Evolutionary conservation across 2,329 filamentous ascomycete genomes (phyloP), one percentile per base, ranked within the genome.

Genomic region (Fusarium nelsonii): DNA sequence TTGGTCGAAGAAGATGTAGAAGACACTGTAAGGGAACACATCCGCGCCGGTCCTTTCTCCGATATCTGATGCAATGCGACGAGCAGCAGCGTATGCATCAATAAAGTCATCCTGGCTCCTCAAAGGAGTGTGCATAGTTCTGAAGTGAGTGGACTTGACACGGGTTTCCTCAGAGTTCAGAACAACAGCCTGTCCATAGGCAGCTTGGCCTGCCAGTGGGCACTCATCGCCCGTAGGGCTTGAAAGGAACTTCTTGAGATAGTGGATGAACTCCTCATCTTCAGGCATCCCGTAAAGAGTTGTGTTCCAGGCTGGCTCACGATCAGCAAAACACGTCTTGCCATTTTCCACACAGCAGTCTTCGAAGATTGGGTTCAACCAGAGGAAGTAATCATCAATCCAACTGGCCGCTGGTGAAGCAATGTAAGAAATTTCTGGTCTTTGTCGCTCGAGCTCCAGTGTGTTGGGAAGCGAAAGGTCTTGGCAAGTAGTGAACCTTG

Each of bases 1-100:
- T 78, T 98, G 96, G 77, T 99, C 96, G 78, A 99, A 99, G 87
- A 98, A 99, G 78, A 99, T 94, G 83, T 99, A 99, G 79, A 97
- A 97, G 64, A 97, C 91, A 72, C 93, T 97, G 82, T 99, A 99
- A 0, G 96, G 93, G 85, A 99, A 99, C 4, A 99, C 90, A 26
- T 96, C 90, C 23, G 92, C 88, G 7, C 90, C 87, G 6, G 94
- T 94, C 52, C 86, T 84, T 54, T 87, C 80, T 15, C 86, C 90
- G 52, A 99, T 90, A 30, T 92, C 91, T 14, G 89, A 82, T 0
- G 95, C 90, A 67, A 99, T 97, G 63, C 96, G 92, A 18, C 95
- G 92, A 4, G 96, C 96, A 2, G 95, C 89, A 7, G 91, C 89
- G 78, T 98, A 97, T 0, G 96, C 93, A 30, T 89, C 86, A 80